Evolutionary conservation across 148 eudicot genomes (phyloP).

Genomic region (Rhododendron williamsianum): DNA sequence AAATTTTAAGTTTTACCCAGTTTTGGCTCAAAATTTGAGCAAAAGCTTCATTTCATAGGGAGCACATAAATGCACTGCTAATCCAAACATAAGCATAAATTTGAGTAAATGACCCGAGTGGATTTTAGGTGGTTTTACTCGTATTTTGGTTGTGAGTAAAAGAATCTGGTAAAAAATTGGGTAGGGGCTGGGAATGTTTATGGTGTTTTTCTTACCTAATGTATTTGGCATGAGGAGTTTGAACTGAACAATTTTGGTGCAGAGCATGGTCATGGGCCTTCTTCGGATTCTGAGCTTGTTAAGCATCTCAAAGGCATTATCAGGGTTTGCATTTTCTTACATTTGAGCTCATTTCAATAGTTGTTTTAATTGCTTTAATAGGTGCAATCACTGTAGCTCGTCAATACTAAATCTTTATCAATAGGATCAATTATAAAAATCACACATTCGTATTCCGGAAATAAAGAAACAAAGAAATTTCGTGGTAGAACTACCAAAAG

Average conservation of each 20-base stretch:
- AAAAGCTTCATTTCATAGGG: background rate
- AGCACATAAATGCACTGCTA: background rate
- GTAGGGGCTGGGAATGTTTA: background rate
- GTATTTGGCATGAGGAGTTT: background rate
- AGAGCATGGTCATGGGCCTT: constrained; percentile 79
- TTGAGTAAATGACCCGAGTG: background rate
- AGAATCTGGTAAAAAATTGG: background rate
- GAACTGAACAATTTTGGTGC: constrained; percentile 14
- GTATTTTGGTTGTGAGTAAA: background rate
- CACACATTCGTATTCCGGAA: background rate
- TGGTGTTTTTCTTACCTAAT: background rate
- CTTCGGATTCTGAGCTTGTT: constrained; percentile 80
- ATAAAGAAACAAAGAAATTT: background rate
- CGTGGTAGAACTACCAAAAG: background rate
- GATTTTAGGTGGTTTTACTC: background rate
- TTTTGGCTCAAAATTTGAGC: background rate
- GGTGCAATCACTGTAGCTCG: too few species aligned
- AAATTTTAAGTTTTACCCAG: too few species aligned
- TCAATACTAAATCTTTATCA: background rate
- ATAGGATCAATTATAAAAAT: background rate
- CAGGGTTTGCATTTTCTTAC: constrained; percentile 40
- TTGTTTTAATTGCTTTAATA: too few species aligned
- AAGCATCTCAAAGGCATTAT: constrained; percentile 85
- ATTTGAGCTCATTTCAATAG: too few species aligned
- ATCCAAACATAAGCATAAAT: background rate